Base-by-base conservation (phyloP, 179 eudicot species). In the Camellia oleifera region DNA sequence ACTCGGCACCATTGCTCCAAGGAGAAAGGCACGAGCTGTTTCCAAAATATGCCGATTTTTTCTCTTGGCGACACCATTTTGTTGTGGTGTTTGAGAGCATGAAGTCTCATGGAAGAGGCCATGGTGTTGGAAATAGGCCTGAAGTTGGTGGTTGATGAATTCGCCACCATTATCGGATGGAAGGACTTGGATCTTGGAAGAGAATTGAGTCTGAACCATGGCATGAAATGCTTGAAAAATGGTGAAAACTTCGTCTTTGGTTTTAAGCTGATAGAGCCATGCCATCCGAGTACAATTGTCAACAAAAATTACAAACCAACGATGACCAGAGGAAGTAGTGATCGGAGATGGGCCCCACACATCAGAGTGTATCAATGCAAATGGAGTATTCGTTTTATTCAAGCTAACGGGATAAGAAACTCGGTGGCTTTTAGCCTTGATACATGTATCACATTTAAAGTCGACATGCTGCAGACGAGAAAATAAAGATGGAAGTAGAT, bases 351-450 rank as follows among this genome's bases (percentile, higher is more conserved):
- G 26, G 26, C 77, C 77, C 76, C 77, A 79, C 9, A 72, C 61
- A 79, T 61, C 72, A 44, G 77, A 79, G 23, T 79, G 62, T 1
- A 79, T 46, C n/a, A 72, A 40, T 3, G n/a, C 18, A 79, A 79
- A 79, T 0, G 53, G 61, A 2, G 3, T 9, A n/a, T n/a, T 40
- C 62, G 13, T 42, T 23, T n/a, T 13, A 44, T 44, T 45, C n/a
- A 11, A 11, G 13, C 54, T 70, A 14, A 12, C 4, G 0, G 23
- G 68, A 60, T 58, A 45, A 42, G 14, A n/a, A 17, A 61, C 32
- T 6, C 54, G 9, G n/a, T 14, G 54, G 57, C 23, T 54, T 8
- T 61, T 72, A 7, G 44, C 26, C 26, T 23, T 23, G 26, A 23
- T 23, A 23, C 0, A 23, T 23, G 26, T 23, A 23, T 23, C 26